Base-by-base conservation (phyloP, 371 early-diverging fungal genomes). In the Mortierella sp. region DNA sequence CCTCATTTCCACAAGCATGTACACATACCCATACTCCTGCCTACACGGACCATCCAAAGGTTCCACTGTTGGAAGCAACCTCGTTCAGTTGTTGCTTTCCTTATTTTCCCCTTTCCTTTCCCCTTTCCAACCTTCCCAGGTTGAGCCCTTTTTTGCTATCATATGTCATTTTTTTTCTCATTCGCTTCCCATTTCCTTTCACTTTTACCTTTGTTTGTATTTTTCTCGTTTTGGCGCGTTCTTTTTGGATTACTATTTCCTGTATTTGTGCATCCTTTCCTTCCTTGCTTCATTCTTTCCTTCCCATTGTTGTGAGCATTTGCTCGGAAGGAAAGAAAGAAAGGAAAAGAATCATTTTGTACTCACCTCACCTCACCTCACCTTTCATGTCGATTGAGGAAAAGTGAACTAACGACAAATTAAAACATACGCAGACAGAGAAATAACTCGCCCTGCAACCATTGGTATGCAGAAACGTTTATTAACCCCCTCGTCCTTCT, bases 131-230 rank as follows among this genome's bases (percentile, higher is more conserved):
- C 63, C 38, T 55, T 74, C 74, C 57, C 42, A 55, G 63, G 31
- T 44, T 60, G 65, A 42, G 45, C 44, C 8, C 75, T 77, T 77
- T 34, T 73, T 70, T 57, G 19, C 31, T 72, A 52, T 76, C 75
- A 60, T 74, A 50, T 75, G 70, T 13, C 52, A 48, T 44, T 52
- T 52, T 16, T 16, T 3, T 26, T 57, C 58, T 38, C 42, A 9
- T 47, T 47, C 47, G 47, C 70, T 28, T 73, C 55, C 44, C 70
- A 52, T 75, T 7, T 58, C 28, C n/a, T 44, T 79, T 34, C 44
- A 5, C 65, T 60, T 60, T 63, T 24, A 38, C 26, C 31, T 54
- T 42, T 78, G 44, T 45, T 65, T 72, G 48, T 48, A 21, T 38
- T 28, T 21, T 52, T 57, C 54, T 71, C n/a, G 11, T 10, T 60